Evolutionary conservation across 2,329 filamentous ascomycete genomes (phyloP), one percentile per base, ranked within the genome.

Genomic region (Eurotiales sp.): DNA sequence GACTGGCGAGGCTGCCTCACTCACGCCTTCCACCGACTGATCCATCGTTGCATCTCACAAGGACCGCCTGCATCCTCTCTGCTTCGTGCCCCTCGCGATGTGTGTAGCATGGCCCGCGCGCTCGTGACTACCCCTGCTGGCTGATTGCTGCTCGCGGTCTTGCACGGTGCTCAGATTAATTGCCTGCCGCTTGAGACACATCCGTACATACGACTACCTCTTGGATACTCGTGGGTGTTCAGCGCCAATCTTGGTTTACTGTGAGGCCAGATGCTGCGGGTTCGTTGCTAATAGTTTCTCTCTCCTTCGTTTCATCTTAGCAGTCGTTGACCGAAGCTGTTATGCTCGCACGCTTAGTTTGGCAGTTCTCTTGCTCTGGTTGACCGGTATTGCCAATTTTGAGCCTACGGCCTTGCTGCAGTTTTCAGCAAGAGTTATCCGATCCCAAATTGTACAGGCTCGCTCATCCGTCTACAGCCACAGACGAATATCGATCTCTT

Each of bases 71-170:
- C 53, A 55, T 52, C 50, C 41, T 50, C 40, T 15, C 50, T 34
- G 47, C 53, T 15, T 27, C 34, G 46, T 55, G 40, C 34, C 45
- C 49, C 47, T 43, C 23, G 15, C 45, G 43, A 30, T 34, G 41
- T 45, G 46, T 49, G 53, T 37, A 49, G 40, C 50, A 55, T 55
- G 53, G 50, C 45, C 27, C 22, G 3, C 40, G 43, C 32, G 21
- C 53, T 39, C 30, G 50, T 55, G 50, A 55, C 51, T 34, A 49
- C 46, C 41, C 50, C 53, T 42, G 45, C 46, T 49, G 50, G 53
- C 45, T 55, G 46, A 55, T 51, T 23, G 52, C 37, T 46, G 32
- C 37, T 48, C 44, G 23, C 25, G 45, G 50, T 49, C 45, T 32
- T 32, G 25, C 29, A 19, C 48, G 15, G 41, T 51, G 22, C 12